These are phyloP conservation scores for Clitopilus hobsonii DNA, from an alignment of 768 basidiomycete genomes.

Conservation along the genomic window DNA sequence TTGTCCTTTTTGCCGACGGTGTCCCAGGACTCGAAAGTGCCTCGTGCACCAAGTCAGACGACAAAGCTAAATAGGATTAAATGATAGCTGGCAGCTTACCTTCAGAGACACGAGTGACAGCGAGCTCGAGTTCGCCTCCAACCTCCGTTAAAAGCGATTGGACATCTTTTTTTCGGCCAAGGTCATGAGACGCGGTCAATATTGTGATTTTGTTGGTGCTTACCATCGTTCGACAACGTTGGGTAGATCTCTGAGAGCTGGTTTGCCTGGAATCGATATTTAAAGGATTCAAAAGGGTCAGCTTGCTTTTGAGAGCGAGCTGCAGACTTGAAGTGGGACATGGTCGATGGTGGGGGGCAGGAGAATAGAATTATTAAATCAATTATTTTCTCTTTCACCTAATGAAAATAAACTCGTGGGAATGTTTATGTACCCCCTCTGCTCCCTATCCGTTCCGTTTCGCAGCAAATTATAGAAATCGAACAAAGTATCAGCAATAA, in stretches of 20 bases:
- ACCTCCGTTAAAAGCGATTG: conserved; percentile 64
- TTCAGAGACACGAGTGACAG: conserved; percentile 71
- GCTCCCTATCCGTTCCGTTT: background rate
- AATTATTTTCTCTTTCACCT: background rate
- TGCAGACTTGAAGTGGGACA: conserved; percentile 52
- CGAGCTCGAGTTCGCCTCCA: conserved; percentile 63
- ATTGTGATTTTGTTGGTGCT: conserved; percentile 1
- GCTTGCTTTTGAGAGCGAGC: conserved; percentile 32
- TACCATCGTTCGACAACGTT: conserved; percentile 66
- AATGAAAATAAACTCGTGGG: conserved; percentile 16
- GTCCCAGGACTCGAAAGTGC: conserved; percentile 76
- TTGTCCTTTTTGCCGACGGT: conserved; percentile 89
- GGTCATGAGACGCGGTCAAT: conserved; percentile 1
- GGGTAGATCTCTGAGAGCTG: conserved; percentile 74
- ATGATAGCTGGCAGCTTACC: conserved; percentile 35
- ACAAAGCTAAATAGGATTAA: conserved; percentile 7
- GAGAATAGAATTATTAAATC: conserved; percentile 11
- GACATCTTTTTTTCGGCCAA: conserved; percentile 44
- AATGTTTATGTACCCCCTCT: conserved; percentile 6
- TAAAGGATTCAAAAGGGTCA: conserved; percentile 30
- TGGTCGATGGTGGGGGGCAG: conserved; percentile 27
- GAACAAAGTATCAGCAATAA: too few relatives aligned
- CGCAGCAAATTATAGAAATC: too few relatives aligned
- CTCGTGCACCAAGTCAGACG: conserved; percentile 32
- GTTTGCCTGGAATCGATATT: conserved; percentile 48